A percentile compares a stretch with the other conserved stretches of the same genome.
phyloP scores from a whole-genome alignment of 2,329 filamentous ascomycete genomes.

The Aspergillus sp. region DNA sequence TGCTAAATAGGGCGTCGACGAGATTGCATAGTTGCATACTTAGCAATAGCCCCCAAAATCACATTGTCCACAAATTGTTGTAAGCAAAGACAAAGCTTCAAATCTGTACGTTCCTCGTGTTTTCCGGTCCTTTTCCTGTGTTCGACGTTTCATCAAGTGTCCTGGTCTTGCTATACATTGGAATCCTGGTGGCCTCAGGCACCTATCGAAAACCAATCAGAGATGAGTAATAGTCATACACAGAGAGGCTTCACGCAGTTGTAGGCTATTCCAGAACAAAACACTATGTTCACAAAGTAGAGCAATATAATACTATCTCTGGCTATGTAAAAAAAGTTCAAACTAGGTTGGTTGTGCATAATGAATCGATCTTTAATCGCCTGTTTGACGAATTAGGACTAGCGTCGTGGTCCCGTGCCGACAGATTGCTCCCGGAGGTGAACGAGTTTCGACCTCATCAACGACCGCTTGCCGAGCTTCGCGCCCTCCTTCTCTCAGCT shows the following conservation, averaged over 20 bases:
- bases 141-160: no score
- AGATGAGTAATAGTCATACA: constrained; percentile 24
- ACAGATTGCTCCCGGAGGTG: constrained; percentile 19
- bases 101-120: no score
- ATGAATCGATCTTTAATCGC: background rate
- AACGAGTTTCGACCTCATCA: constrained; percentile 24
- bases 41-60: no score
- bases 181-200: background rate
- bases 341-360: no score
- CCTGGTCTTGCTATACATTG: no score
- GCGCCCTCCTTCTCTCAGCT: constrained; percentile 26
- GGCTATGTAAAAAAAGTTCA: background rate
- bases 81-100: no score
- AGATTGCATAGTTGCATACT: no score
- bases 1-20: no score
- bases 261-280: background rate
- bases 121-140: no score
- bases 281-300: background rate
- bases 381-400: constrained; percentile 30
- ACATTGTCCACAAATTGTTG: no score
- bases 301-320: background rate
- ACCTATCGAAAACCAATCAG: constrained; percentile 18
- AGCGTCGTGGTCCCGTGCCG: constrained; percentile 34
- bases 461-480: constrained; percentile 29
- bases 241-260: background rate